Base-by-base conservation (phyloP, 805 yeast species). In the Barnettozyma populi region DNA sequence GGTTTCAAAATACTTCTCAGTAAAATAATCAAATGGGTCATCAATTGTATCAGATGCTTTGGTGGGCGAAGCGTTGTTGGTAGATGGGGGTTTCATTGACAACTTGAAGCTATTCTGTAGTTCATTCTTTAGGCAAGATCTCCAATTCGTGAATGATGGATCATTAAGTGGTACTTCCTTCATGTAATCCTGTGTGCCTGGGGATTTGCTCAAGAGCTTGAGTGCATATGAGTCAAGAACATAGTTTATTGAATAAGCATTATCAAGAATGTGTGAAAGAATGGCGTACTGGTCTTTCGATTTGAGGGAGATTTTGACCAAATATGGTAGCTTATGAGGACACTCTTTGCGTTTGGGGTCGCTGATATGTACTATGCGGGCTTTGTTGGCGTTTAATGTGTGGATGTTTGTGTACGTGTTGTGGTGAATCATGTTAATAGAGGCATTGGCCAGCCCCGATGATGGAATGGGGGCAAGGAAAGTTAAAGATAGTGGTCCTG, bases 241-340 rank as follows among this genome's bases (percentile, higher is more conserved):
- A 49, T 80, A 67, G 64, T 82, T 82, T 41, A 82, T 66, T 31
- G 82, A 64, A 42, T 43, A 50, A 5, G 23, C 18, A 14, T 46
- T 37, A 2, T 41, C 37, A 19, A 32, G 32, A 2, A 54, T 11
- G n/a, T 44, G 46, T 7, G 56, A 39, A 3, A 54, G n/a, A 9
- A 54, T 35, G 1, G 51, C 62, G 27, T 44, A 49, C 14, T 57
- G 59, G 41, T 54, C 56, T 34, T 51, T 59, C n/a, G 43, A 41
- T 40, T 59, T 52, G 18, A 52, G 41, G 0, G 57, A 47, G 14
- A 59, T 27, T 25, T 51, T 55, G 11, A 53, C 58, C 18, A 52
- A 14, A 2, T n/a, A 27, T 8, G 62, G 59, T 0, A 48, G 31
- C 3, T 23, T 5, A 4, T 13, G 3, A 4, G 43, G 11, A 1